Evolutionary conservation across 805 yeast genomes (phyloP), one percentile per base, ranked within the genome.

Genomic region (Yamadazyma phyllophila): DNA sequence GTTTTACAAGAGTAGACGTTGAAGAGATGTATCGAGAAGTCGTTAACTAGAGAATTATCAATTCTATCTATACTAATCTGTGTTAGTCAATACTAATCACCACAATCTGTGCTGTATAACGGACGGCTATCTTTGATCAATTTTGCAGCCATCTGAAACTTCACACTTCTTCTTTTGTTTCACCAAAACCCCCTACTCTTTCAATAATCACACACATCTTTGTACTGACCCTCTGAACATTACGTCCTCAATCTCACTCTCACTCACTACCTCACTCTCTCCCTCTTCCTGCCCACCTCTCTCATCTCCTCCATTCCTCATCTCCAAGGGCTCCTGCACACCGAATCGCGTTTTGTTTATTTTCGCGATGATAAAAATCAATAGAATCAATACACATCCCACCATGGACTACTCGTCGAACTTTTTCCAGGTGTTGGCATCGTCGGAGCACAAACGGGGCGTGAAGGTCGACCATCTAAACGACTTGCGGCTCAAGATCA

Each of bases 321-420:
- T 24, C n/a, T n/a, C n/a, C n/a, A n/a, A n/a, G n/a, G 24, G 24
- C 24, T 36, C 26, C 38, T 17, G 15, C 27, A 20, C 26, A 12
- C 29, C 26, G 11, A 26, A 37, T 26, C 40, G 40, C 40, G 40
- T 7, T 39, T 39, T 40, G 36, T 40, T 39, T 39, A 39, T 39
- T 39, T 40, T 40, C 36, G 42, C 42, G 36, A 16, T 26, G 29
- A 12, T 12, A 29, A 29, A 29, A 11, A 29, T 20, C 24, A 20
- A 20, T 20, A 20, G 24, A 20, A 20, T 20, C 24, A 20, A 20
- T 20, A 20, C 24, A 20, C 24, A 20, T 13, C 7, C 7, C 36
- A 32, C 16, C 7, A 32, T 32, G 36, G 16, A 32, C 16, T 35
- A 42, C 20, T 29, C 40, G 6, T n/a, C 39, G 14, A 34, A 16